Percentiles rank a stretch among this genome's conserved stretches.
Conservation (phyloP, 2,329 filamentous ascomycete genomes). For the Cryphonectria nitschkei region DNA sequence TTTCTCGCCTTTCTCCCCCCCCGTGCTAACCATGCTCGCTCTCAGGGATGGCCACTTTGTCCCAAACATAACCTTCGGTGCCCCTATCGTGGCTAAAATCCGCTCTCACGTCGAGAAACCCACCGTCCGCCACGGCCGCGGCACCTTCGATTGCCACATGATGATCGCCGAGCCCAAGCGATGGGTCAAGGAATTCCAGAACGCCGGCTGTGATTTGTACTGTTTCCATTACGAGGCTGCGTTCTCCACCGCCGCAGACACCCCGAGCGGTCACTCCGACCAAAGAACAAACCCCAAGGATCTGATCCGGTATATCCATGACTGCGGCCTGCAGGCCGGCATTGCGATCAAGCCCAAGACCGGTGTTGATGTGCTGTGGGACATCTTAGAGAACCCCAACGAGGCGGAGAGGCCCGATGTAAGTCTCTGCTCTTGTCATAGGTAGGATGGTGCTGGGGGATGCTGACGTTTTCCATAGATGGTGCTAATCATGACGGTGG, state of each 20-base stretch:
- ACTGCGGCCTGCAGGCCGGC: constrained; percentile 83
- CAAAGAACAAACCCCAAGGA: constrained; percentile 79
- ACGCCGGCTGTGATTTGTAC: constrained; percentile 96
- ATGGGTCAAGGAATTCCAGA: constrained; percentile 95
- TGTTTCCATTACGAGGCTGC: constrained; percentile 99
- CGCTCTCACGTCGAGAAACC: constrained; percentile 82
- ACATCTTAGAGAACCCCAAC: constrained; percentile 76
- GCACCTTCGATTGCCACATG: constrained; percentile 99
- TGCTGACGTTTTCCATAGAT: constrained; percentile 62
- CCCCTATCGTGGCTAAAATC: constrained; percentile 94
- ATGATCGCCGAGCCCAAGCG: constrained; percentile 99
- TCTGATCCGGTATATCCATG: constrained; percentile 88
- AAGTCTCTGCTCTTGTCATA: constrained; percentile 44
- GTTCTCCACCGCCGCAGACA: constrained; percentile 82
- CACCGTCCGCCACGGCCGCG: constrained; percentile 69
- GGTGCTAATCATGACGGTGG: constrained; percentile 97
- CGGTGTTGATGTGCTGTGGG: constrained; percentile 87
- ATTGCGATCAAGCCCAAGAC: constrained; percentile 96
- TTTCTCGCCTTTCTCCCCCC: constrained; percentile 28
- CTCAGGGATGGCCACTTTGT: constrained; percentile 96
- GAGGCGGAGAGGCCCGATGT: constrained; percentile 86
- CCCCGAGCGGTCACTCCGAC: constrained; percentile 70
- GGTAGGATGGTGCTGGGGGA: not conserved
- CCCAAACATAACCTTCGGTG: constrained; percentile 96
- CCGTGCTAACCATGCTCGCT: constrained; percentile 4